These are phyloP conservation scores for Ulmus americana DNA, from an alignment of 331 rosid species.

Conservation along the genomic window DNA sequence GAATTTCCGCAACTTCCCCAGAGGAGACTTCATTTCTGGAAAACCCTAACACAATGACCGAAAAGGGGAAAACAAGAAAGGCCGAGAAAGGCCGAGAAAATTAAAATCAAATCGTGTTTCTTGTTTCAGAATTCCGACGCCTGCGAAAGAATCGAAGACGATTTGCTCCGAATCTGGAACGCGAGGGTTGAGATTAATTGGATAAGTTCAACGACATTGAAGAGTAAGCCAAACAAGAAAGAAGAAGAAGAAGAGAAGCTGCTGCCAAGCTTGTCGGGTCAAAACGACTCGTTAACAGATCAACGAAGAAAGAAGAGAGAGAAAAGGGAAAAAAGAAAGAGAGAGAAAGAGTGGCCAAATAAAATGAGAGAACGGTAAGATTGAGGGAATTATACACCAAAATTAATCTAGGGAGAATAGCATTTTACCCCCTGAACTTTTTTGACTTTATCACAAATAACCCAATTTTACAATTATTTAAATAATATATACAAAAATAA, in stretches of 20 bases:
- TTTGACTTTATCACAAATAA: too few species aligned
- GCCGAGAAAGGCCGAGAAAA: neutral
- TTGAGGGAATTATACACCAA: neutral
- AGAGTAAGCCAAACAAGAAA: neutral
- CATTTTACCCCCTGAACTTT: too few species aligned
- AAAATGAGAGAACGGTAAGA: constrained; percentile 17
- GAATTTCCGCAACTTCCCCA: constrained; percentile 54
- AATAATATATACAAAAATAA: too few species aligned
- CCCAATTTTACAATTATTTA: too few species aligned
- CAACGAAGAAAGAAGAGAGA: constrained; percentile 3
- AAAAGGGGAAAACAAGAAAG: neutral
- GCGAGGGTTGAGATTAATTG: constrained; percentile 22
- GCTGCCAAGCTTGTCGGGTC: constrained; percentile 20
- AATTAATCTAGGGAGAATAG: too few species aligned
- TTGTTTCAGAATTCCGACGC: constrained; percentile 4
- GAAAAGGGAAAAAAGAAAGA: neutral
- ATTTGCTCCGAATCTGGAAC: constrained; percentile 22
- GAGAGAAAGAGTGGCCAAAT: constrained; percentile 5
- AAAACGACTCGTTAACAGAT: constrained; percentile 39
- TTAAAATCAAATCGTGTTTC: constrained; percentile 15
- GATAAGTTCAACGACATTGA: constrained; percentile 30
- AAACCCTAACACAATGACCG: constrained; percentile 41
- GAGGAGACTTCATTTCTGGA: constrained; percentile 63
- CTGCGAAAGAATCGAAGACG: constrained; percentile 3
- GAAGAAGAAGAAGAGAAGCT: neutral